Evolutionary conservation across 345 rosid genomes (phyloP), one percentile per base, ranked within the genome.

Genomic region (Mangifera indica): DNA sequence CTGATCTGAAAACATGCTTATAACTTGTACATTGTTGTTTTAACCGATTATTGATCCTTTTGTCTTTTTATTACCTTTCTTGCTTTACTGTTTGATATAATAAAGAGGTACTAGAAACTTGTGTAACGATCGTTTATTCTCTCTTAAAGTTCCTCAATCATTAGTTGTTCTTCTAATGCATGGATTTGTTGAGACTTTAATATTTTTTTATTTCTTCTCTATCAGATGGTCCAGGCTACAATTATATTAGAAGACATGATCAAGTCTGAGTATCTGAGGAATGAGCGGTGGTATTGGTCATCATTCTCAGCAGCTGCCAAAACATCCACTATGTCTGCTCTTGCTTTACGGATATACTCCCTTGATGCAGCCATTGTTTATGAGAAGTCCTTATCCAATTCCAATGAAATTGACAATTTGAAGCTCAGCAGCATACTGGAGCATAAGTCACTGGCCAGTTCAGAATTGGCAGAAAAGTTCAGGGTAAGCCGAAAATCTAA

Each of bases 231-330:
- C 76, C 99, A 89, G 80, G 96, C 98, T 69, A 84, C 91, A 64
- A 69, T 91, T 67, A 76, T 88, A 75, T 79, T 95, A 73, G 99
- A 92, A 84, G 96, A 93, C 81, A 89, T 89, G 94, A 89, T 95
- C 20, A 91, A 84, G 82, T 80, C 90, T 4, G 91, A 87, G 74
- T 88, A 77, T 75, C 74, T 95, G 78, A 87, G 85, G 82, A 95
- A 87, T 79, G 97, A 87, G 25, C 90, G 99, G 99, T 95, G 99
- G 99, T 91, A 92, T 77, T 92, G 98, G 99, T 95, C 98, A 73
- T 95, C 97, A 42, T 90, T 91, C 54, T 87, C 98, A 63, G 99
- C 90, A 66, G 98, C 97, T 69, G 94, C 85, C 44, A 91, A 84
- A 81, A 84, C 91, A 46, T 87, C 93, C 62, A 92, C 97, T 3